A percentile compares a stretch with the other conserved stretches of the same genome.
phyloP scores from a whole-genome alignment of 306 rosid species.

The Gillenia trifoliata region DNA sequence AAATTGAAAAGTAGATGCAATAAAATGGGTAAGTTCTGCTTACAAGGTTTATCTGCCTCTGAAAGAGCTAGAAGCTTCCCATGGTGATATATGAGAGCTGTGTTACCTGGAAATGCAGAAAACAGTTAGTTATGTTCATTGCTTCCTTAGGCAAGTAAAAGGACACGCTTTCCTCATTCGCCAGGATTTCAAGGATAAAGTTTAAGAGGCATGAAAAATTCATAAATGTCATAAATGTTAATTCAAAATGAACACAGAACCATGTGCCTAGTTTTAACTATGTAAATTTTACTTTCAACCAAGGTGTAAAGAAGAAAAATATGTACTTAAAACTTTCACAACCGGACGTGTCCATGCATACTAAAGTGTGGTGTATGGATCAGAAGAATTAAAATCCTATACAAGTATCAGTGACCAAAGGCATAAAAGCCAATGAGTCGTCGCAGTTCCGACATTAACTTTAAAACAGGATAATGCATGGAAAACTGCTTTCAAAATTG shows the following conservation, averaged over 20 bases:
- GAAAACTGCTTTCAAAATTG: not conserved
- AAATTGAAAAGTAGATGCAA: not conserved
- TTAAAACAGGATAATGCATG: not conserved
- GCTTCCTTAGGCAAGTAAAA: not conserved
- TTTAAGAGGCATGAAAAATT: not conserved
- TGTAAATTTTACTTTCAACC: not conserved
- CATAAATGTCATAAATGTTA: too few relatives aligned
- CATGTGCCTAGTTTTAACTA: not conserved
- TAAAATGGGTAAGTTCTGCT: slow-evolving; percentile 24
- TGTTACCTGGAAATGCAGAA: slow-evolving; percentile 55
- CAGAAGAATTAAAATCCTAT: not conserved
- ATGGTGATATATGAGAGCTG: slow-evolving; percentile 89
- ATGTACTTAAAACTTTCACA: not conserved
- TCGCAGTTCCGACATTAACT: not conserved
- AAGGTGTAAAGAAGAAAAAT: not conserved
- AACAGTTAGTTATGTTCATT: slow-evolving; percentile 21
- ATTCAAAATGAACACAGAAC: not conserved
- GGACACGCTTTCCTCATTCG: not conserved
- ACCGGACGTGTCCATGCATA: not conserved
- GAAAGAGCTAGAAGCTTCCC: slow-evolving; percentile 87
- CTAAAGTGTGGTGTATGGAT: not conserved
- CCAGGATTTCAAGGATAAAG: not conserved
- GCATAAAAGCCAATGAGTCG: not conserved
- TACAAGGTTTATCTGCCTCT: slow-evolving; percentile 95
- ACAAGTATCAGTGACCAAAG: not conserved